phyloP scores from a whole-genome alignment of 352 stramenopile species.

The Globisporangium nunn region DNA sequence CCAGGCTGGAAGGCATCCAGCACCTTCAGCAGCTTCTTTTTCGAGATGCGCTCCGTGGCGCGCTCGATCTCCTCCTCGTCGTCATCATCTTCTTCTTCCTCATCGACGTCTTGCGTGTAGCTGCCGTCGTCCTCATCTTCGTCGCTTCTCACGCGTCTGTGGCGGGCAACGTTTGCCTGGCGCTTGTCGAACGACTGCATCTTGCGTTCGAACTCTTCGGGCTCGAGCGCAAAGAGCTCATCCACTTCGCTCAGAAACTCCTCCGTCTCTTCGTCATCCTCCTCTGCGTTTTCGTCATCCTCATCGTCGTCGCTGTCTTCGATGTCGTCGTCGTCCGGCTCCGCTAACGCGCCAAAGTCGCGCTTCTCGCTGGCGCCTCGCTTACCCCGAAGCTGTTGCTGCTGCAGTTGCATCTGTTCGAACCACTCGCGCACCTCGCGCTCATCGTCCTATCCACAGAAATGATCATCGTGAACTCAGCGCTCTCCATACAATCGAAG shows the following conservation, averaged over 20 bases:
- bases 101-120: conserved; percentile 5
- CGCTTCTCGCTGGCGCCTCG: conserved; percentile 23
- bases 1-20: conserved; percentile 51
- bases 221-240: conserved; percentile 52
- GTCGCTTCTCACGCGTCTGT: neutral
- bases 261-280: conserved; percentile 46
- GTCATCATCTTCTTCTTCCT: conserved; percentile 15
- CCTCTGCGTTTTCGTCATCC: conserved; percentile 17
- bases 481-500: neutral
- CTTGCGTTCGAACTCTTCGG: conserved; percentile 54
- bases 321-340: conserved; percentile 16
- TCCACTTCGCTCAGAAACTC: conserved; percentile 70
- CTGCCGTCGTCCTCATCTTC: conserved; percentile 5
- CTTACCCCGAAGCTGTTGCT: conserved; percentile 17
- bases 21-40: conserved; percentile 64
- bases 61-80: conserved; percentile 48
- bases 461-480: neutral
- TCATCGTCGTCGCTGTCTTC: conserved; percentile 15
- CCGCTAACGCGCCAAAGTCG: conserved; percentile 18
- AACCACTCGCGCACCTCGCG: conserved; percentile 42
- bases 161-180: conserved; percentile 16
- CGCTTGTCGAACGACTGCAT: conserved; percentile 45
- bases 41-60: conserved; percentile 58
- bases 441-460: conserved; percentile 18
- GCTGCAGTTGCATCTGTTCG: conserved; percentile 29